Conservation (phyloP, 2,329 filamentous ascomycete genomes). For the Aureobasidium musti region DNA sequence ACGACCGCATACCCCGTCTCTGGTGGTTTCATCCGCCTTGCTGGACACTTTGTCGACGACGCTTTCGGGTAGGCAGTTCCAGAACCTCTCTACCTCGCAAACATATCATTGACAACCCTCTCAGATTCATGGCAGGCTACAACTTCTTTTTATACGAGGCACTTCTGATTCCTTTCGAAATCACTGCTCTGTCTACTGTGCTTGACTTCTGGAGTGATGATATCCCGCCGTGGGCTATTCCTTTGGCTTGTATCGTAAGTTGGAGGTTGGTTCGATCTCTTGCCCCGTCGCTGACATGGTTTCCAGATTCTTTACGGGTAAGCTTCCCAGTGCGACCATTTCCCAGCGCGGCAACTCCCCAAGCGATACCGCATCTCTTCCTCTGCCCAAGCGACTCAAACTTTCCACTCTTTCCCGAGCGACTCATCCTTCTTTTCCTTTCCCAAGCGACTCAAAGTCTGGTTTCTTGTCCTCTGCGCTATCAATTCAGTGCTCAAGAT, state of each 20-base stretch:
- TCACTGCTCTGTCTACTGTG: constrained; percentile 46
- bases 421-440: background rate
- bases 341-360: background rate
- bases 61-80: constrained; percentile 49
- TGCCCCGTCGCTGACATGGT: constrained; percentile 2
- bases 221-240: constrained; percentile 44
- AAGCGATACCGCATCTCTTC: background rate
- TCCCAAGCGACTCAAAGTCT: background rate
- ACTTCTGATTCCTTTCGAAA: constrained; percentile 53
- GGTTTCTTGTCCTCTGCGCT: too few species aligned
- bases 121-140: constrained; percentile 53
- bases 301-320: constrained; percentile 20
- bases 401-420: background rate
- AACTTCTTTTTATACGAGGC: constrained; percentile 53
- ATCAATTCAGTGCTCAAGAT: too few species aligned
- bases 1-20: constrained; percentile 61
- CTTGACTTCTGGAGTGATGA: constrained; percentile 45
- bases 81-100: background rate
- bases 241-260: constrained; percentile 27
- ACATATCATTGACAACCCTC: background rate
- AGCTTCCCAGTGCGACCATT: constrained; percentile 7
- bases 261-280: background rate
- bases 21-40: constrained; percentile 60
- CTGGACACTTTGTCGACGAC: constrained; percentile 64
- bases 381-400: background rate